Evolutionary conservation across 768 basidiomycete species (phyloP), one percentile per base, ranked within the genome.

Genomic region (Leccinum incarnatum): DNA sequence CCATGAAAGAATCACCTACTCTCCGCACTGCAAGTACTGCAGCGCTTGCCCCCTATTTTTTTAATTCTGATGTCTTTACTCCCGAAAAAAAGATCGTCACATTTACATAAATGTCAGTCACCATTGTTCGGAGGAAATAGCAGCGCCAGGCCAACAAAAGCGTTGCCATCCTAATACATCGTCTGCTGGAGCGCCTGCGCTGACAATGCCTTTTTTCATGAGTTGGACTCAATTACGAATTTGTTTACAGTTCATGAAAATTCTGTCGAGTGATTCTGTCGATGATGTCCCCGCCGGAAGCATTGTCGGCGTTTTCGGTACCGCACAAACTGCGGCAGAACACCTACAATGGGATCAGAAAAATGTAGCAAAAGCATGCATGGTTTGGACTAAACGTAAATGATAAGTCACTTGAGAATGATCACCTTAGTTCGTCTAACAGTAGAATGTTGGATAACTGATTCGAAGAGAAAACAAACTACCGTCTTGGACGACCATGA

Each of bases 401-500:
- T 5, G 4, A 34, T 14, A 11, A 34, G 32, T 14, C 12, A 5
- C 12, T 34, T 14, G 12, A 34, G 32, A 34, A 34, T 34, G 32
- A 34, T 14, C 32, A 34, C 34, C 34, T 36, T 36, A 36, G 34
- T 15, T 36, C 2, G 34, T 36, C 36, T 36, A 36, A 36, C 36
- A 15, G 36, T 36, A 15, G 36, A 36, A 37, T 57, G n/a, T 30
- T 42, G 29, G 21, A 37, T 30, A 54, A 54, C 55, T 17, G 17
- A 12, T 10, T 47, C 46, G 2, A 47, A 21, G 21, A 23, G 15
- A 21, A 23, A 23, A 12, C 2, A n/a, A 6, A 32, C 54, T 70
- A 73, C 53, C 73, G 63, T 51, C 69, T 69, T 10, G 65, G 36
- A 1, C 60, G 66, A 32, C 62, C 50, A 4, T 40, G 37, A 40